These are phyloP conservation scores for Solanum hybrid DNA, from an alignment of 305 asterid species.

Conservation along the genomic window DNA sequence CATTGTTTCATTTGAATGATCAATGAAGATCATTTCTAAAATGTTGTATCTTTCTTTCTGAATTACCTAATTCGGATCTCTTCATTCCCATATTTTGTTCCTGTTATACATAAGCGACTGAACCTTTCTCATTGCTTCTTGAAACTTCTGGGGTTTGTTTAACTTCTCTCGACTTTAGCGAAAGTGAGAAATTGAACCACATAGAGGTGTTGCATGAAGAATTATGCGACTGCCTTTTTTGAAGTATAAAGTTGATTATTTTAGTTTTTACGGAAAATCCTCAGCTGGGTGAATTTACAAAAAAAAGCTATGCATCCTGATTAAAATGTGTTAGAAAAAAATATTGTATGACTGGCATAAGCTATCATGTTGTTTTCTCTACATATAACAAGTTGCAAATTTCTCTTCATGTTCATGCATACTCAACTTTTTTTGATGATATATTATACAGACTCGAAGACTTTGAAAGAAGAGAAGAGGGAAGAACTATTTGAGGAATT, in stretches of 20 bases:
- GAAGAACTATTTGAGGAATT: slow-evolving; percentile 82
- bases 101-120: neutral
- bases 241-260: neutral
- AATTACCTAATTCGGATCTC: neutral
- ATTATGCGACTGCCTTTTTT: neutral
- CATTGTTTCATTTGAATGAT: neutral
- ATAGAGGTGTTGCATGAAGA: neutral
- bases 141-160: neutral
- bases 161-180: neutral
- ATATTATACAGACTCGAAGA: slow-evolving; percentile 62
- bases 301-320: neutral
- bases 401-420: neutral
- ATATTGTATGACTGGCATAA: neutral
- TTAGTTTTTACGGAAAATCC: neutral
- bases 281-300: neutral
- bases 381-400: neutral
- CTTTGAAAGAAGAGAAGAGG: slow-evolving; percentile 85
- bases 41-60: neutral
- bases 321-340: neutral
- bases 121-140: neutral
- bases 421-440: neutral
- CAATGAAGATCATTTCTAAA: neutral
- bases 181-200: neutral
- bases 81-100: neutral
- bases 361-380: neutral